phyloP scores from a whole-genome alignment of 805 yeast species.

The Ogataea trehaloabstinens region DNA sequence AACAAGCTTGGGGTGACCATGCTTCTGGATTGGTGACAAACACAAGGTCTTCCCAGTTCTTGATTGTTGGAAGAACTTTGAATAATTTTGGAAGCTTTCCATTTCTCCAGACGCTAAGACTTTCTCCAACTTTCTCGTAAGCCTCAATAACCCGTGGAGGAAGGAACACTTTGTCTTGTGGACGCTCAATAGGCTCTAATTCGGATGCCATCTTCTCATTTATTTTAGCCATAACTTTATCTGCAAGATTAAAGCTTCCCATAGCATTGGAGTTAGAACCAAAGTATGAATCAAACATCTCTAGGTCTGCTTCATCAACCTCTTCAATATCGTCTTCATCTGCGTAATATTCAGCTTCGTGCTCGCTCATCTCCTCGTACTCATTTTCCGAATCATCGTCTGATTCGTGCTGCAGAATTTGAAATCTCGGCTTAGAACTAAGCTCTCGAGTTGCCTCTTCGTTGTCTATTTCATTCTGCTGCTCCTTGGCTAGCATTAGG shows the following conservation, averaged over 20 bases:
- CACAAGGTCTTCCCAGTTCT: constrained; percentile 93
- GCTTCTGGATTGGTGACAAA: constrained; percentile 88
- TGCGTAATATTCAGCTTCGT: constrained; percentile 38
- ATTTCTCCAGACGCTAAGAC: constrained; percentile 84
- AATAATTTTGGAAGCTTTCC: constrained; percentile 96
- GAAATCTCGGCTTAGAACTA: constrained; percentile 29
- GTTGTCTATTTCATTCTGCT: constrained; percentile 82
- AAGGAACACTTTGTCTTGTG: constrained; percentile 71
- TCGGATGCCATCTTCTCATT: constrained; percentile 51
- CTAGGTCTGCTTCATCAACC: constrained; percentile 79
- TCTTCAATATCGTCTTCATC: constrained; percentile 56
- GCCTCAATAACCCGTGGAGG: constrained; percentile 98
- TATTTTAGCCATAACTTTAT: constrained; percentile 87
- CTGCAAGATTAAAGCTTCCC: constrained; percentile 74
- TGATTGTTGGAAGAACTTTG: constrained; percentile 88
- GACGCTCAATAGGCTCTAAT: constrained; percentile 36
- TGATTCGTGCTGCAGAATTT: constrained; percentile 34
- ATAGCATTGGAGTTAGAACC: constrained; percentile 32
- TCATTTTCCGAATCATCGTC: constrained; percentile 31
- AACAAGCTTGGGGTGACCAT: constrained; percentile 95
- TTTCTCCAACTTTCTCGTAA: constrained; percentile 85
- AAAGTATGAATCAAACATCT: constrained; percentile 75
- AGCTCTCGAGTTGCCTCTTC: constrained; percentile 47
- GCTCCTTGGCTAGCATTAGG: constrained; percentile 85
- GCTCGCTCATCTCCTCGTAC: constrained; percentile 34